A percentile compares a stretch with the other conserved stretches of the same genome.
phyloP scores from a whole-genome alignment of 768 basidiomycete species.

The Cantharellus cinnabarinus region DNA sequence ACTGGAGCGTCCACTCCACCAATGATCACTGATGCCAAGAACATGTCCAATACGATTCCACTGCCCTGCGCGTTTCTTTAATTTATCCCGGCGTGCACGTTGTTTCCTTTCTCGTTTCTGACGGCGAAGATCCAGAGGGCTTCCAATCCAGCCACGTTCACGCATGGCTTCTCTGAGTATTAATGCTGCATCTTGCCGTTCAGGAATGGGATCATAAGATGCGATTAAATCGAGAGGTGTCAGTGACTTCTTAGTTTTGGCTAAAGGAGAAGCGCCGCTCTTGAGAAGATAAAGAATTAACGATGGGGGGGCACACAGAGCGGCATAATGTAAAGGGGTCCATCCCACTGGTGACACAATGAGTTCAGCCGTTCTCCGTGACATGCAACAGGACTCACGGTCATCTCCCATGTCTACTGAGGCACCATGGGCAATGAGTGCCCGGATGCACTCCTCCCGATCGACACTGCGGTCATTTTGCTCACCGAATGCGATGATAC shows the following conservation, averaged over 20 bases:
- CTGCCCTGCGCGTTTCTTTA: conserved; percentile 30
- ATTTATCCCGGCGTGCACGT: conserved; percentile 29
- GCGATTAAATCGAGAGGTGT: conserved; percentile 81
- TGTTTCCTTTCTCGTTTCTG: conserved; percentile 39
- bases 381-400: conserved; percentile 24
- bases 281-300: conserved; percentile 84
- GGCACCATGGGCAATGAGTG: conserved; percentile 61
- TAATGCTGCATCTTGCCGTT: conserved; percentile 69
- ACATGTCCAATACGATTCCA: conserved; percentile 18
- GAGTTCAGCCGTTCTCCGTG: background rate
- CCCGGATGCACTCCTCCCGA: conserved; percentile 71
- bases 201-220: conserved; percentile 59
- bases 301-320: conserved; percentile 71
- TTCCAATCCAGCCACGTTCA: conserved; percentile 17
- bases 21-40: conserved; percentile 30
- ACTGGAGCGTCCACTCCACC: conserved; percentile 33
- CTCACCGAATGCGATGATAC: conserved; percentile 65
- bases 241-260: conserved; percentile 53
- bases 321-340: conserved; percentile 88
- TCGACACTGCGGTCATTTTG: conserved; percentile 73
- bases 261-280: conserved; percentile 70
- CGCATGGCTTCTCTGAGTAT: conserved; percentile 81
- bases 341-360: conserved; percentile 47
- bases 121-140: conserved; percentile 39
- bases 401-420: conserved; percentile 40